Conservation (phyloP, 768 basidiomycete genomes). For the Collybiopsis confluens region DNA sequence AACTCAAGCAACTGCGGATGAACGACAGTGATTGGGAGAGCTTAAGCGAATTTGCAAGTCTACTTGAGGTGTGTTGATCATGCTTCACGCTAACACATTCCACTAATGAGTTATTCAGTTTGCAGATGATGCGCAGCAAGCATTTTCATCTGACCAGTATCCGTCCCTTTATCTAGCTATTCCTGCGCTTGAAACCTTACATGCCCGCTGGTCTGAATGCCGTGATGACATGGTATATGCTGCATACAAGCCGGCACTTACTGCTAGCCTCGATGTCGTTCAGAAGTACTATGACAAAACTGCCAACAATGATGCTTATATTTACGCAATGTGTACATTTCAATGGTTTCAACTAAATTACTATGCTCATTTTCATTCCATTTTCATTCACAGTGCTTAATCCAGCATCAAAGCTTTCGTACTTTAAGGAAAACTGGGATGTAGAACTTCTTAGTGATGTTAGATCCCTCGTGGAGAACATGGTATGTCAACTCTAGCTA, state of each 20-base stretch:
- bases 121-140: slow-evolving; percentile 27
- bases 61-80: slow-evolving; percentile 13
- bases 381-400: slow-evolving; percentile 13
- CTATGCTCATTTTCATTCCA: background rate
- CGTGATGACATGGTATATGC: slow-evolving; percentile 13
- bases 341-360: slow-evolving; percentile 1
- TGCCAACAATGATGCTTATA: slow-evolving; percentile 22
- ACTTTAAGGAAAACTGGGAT: slow-evolving; percentile 15
- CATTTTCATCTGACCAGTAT: slow-evolving; percentile 24
- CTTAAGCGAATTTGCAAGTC: slow-evolving; percentile 18
- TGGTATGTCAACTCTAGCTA: background rate
- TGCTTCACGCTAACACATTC: background rate
- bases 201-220: slow-evolving; percentile 21
- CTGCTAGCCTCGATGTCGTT: slow-evolving; percentile 22
- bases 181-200: slow-evolving; percentile 28
- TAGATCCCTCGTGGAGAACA: background rate
- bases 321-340: slow-evolving; percentile 27
- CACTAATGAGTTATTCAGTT: slow-evolving; percentile 13
- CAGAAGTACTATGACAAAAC: slow-evolving; percentile 27
- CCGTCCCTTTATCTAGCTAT: slow-evolving; percentile 25
- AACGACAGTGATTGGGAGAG: slow-evolving; percentile 14
- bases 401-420: slow-evolving; percentile 9
- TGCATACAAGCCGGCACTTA: slow-evolving; percentile 17
- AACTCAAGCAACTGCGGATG: slow-evolving; percentile 10
- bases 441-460: slow-evolving; percentile 1